Evolutionary conservation across 1,284 basidiomycete genomes (phyloP).

Genomic region (Exobasidium rhododendri): DNA sequence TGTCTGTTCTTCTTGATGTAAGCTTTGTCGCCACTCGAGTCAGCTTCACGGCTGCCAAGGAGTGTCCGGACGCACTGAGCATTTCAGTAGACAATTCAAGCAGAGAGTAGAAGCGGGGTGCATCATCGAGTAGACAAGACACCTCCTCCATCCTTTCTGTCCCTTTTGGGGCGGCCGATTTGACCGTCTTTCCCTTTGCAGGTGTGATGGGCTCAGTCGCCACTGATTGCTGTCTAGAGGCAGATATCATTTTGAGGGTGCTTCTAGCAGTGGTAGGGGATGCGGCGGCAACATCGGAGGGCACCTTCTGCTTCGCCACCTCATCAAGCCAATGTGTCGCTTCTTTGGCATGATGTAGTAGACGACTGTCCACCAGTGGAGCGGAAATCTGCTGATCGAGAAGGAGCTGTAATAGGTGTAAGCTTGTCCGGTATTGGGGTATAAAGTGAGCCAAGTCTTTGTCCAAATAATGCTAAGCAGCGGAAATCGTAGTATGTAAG

Average conservation of each 20-base stretch:
- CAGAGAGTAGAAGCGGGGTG: not conserved
- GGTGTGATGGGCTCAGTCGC: not conserved
- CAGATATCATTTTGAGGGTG: slow-evolving; percentile 12
- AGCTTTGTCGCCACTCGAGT: slow-evolving; percentile 27
- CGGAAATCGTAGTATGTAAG: no score
- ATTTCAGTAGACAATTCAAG: slow-evolving; percentile 16
- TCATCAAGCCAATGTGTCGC: not conserved
- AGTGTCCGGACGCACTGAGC: slow-evolving; percentile 26
- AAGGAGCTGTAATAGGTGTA: not conserved
- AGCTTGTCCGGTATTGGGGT: slow-evolving; percentile 27
- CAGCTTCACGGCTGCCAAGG: slow-evolving; percentile 27
- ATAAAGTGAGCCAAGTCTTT: slow-evolving; percentile 19
- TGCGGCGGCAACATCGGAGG: not conserved
- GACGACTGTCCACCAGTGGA: not conserved
- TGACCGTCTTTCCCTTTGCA: not conserved
- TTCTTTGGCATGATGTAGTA: not conserved
- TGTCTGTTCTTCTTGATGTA: not conserved
- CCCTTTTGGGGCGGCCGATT: not conserved
- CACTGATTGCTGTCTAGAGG: not conserved
- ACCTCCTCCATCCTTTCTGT: not conserved
- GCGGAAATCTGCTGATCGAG: not conserved
- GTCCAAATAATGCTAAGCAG: slow-evolving; percentile 14
- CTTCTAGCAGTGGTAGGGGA: slow-evolving; percentile 18
- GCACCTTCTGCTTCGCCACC: not conserved
- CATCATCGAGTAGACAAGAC: not conserved